Percentiles rank a stretch among this genome's conserved stretches.
Evolutionary conservation across 257 asterid genomes (phyloP).

Genomic region (Solanum habrochaites): DNA sequence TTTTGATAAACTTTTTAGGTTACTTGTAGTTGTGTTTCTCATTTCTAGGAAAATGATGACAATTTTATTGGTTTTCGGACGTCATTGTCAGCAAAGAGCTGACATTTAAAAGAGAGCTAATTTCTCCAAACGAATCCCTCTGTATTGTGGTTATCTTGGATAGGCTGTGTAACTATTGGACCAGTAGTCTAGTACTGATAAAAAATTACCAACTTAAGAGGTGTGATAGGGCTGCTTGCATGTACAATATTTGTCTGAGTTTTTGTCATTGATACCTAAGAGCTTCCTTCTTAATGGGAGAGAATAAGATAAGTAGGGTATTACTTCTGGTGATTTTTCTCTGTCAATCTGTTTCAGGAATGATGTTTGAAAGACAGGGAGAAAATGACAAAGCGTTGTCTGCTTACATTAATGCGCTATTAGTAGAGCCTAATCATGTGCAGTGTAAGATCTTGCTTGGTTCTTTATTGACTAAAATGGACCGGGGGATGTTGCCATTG

Average conservation of each 20-base stretch:
- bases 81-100: neutral
- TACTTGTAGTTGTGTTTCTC: neutral
- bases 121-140: neutral
- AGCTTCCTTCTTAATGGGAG: neutral
- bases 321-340: neutral
- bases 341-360: slow-evolving; percentile 27
- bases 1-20: neutral
- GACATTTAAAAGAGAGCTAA: neutral
- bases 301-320: neutral
- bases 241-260: neutral
- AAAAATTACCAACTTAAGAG: neutral
- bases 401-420: slow-evolving; percentile 52
- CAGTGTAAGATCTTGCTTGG: slow-evolving; percentile 78
- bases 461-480: slow-evolving; percentile 41
- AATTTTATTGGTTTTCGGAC: neutral
- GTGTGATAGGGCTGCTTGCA: neutral
- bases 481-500: slow-evolving; percentile 62
- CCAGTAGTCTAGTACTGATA: neutral
- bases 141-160: neutral
- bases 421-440: slow-evolving; percentile 69
- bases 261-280: neutral
- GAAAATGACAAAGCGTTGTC: slow-evolving; percentile 44
- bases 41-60: neutral
- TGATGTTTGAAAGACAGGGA: slow-evolving; percentile 68
- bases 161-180: neutral